Conservation (phyloP, 179 eudicot genomes). For the Amaranthus tricolor region DNA sequence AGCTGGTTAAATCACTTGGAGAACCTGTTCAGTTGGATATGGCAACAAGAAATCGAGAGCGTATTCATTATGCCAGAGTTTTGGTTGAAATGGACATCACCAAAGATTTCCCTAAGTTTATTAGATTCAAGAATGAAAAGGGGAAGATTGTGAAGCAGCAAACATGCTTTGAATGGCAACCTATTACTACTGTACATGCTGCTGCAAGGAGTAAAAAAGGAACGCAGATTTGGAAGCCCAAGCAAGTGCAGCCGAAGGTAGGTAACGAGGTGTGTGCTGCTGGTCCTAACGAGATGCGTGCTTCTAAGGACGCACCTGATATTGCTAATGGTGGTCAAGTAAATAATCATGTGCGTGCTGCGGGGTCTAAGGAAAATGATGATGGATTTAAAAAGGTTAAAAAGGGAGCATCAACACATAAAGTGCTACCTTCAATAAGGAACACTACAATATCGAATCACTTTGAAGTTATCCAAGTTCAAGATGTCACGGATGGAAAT, state of each 20-base stretch:
- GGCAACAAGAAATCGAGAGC: neutral
- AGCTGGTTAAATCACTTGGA: neutral
- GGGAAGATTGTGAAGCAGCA: neutral
- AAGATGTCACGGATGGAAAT: neutral
- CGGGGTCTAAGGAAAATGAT: no score
- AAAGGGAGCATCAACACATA: neutral
- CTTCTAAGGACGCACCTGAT: no score
- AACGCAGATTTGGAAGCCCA: no score
- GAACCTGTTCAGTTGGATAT: neutral
- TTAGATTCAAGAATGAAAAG: neutral
- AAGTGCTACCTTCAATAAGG: neutral
- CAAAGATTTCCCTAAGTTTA: neutral
- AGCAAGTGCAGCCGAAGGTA: no score
- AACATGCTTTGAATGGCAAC: neutral
- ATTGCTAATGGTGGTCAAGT: no score
- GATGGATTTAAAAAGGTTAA: neutral
- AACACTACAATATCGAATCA: neutral
- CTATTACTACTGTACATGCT: neutral
- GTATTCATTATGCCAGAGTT: neutral
- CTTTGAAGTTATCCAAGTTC: neutral
- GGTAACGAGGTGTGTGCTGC: no score
- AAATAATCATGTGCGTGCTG: no score
- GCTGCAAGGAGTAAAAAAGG: no score
- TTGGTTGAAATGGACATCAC: neutral
- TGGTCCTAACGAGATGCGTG: no score